These are phyloP conservation scores for Phanerochaete sordida DNA, from an alignment of 768 basidiomycete genomes.

Conservation along the genomic window DNA sequence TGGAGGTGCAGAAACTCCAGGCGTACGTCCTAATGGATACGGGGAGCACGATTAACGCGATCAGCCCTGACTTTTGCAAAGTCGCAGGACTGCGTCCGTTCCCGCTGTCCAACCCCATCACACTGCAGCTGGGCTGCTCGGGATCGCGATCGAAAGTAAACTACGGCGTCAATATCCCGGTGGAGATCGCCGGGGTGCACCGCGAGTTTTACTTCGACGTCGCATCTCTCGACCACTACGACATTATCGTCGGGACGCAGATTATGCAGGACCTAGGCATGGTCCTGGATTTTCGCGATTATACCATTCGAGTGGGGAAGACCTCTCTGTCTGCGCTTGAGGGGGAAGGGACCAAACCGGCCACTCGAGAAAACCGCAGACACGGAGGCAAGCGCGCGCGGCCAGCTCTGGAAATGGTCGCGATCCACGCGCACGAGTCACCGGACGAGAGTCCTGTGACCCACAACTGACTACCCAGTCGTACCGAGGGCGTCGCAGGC, in stretches of 20 bases:
- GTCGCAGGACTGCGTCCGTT: background rate
- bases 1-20: background rate
- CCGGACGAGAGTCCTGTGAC: too few species aligned
- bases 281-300: background rate
- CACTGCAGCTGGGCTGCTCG: background rate
- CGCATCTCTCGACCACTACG: background rate
- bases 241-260: background rate
- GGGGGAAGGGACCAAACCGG: background rate
- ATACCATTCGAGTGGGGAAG: background rate
- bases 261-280: background rate
- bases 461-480: too few species aligned
- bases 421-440: too few species aligned
- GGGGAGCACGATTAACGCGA: background rate
- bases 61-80: background rate
- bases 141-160: background rate
- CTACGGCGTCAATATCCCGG: background rate
- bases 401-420: too few species aligned
- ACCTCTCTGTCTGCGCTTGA: background rate
- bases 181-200: too few species aligned
- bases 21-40: background rate
- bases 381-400: too few species aligned
- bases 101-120: background rate
- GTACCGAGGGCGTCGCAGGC: too few species aligned
- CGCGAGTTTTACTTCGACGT: background rate
- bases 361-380: too few species aligned